Evolutionary conservation across 352 stramenopile species (phyloP), one percentile per base, ranked within the genome.

Genomic region (Globisporangium paddicum): DNA sequence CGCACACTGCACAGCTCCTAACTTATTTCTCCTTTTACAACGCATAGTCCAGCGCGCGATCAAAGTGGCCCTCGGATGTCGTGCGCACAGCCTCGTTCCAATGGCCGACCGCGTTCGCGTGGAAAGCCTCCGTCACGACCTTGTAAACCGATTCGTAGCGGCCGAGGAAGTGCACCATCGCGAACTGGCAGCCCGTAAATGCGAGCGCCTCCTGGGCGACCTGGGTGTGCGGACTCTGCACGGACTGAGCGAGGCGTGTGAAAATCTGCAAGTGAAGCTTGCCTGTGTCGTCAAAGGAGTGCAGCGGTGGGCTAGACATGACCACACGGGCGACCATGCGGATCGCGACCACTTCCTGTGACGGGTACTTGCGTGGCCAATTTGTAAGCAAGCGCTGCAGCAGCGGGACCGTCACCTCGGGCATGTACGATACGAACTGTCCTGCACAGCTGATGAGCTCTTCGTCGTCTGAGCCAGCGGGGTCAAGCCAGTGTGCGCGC

Each of bases 391-490:
- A 58, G 8, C 79, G 76, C 30, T 67, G 59, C 18, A 95, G 62
- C 60, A 95, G 38, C 10, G 69, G 63, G 2, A 64, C 55, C 4
- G 82, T 82, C 9, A 84, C 70, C 2, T 80, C 71, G 0, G 86
- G 86, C 44, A 92, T 70, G 62, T 95, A 93, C 25, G 86, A 81
- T n/a, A 91, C 86, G 55, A 92, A 90, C 61, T 95, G 86, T 18
- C 86, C 83, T 0, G 82, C 86, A 53, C 79, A 91, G 35, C 69
- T 89, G 54, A 93, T 85, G 35, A 95, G 79, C 55, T 95, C 86
- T 63, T 93, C 86, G 49, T 87, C 82, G 57, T 95, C 86, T 3
- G 86, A 90, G 16, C 82, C 86, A 0, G 76, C 67, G 1, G 83
- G 66, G 62, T 95, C 86, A 16, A 87, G 68, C 79, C 85, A 92